phyloP scores from a whole-genome alignment of 805 yeast species.

The Pichia scutulata region DNA sequence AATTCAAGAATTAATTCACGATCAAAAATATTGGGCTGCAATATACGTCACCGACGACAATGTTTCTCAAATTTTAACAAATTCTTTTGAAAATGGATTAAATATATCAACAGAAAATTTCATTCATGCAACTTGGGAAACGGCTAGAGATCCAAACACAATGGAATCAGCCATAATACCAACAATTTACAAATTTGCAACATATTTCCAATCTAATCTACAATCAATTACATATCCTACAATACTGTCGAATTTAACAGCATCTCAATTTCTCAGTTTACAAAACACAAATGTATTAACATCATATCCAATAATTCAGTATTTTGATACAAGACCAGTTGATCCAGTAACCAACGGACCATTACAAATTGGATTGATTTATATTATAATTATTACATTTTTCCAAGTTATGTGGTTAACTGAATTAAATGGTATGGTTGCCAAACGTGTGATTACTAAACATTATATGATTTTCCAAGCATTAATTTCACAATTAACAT shows the following conservation, averaged over 20 bases:
- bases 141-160: conserved; percentile 54
- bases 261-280: conserved; percentile 19
- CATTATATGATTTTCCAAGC: conserved; percentile 49
- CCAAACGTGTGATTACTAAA: conserved; percentile 33
- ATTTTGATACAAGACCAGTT: conserved; percentile 10
- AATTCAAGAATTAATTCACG: conserved; percentile 38
- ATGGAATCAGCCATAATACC: conserved; percentile 41
- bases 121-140: conserved; percentile 38
- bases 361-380: conserved; percentile 67
- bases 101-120: conserved; percentile 22
- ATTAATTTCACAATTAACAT: conserved; percentile 42
- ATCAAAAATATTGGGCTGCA: conserved; percentile 57
- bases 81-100: conserved; percentile 34
- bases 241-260: conserved; percentile 24
- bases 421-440: conserved; percentile 43
- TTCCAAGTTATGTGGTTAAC: conserved; percentile 59
- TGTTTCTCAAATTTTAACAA: conserved; percentile 33
- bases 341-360: conserved; percentile 57
- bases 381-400: conserved; percentile 62
- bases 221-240: conserved; percentile 18
- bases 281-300: conserved; percentile 17
- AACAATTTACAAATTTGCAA: conserved; percentile 31
- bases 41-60: conserved; percentile 41
- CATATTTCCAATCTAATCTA: conserved; percentile 17
- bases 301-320: conserved; percentile 14